These are phyloP conservation scores for Caloboletus firmus DNA, from an alignment of 1,284 basidiomycete genomes.

Conservation along the genomic window DNA sequence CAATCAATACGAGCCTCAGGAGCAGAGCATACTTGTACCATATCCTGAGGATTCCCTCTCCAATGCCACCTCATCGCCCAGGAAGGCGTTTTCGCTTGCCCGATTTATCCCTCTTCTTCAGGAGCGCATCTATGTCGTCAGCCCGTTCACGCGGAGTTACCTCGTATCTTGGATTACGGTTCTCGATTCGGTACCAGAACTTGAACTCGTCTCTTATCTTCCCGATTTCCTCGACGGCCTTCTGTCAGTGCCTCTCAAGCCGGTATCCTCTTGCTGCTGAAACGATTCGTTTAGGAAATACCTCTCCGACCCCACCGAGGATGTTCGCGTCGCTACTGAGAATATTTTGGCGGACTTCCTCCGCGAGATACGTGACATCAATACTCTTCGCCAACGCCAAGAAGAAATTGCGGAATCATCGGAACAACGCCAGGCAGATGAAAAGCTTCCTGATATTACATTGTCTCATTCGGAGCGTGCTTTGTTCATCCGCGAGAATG, in stretches of 20 bases:
- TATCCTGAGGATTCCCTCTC: slow-evolving; percentile 57
- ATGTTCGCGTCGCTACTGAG: slow-evolving; percentile 91
- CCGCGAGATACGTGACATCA: slow-evolving; percentile 88
- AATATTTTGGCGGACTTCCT: slow-evolving; percentile 91
- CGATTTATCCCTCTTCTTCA: slow-evolving; percentile 93
- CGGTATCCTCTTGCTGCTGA: slow-evolving; percentile 13
- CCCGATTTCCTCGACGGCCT: slow-evolving; percentile 95
- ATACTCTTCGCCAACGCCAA: slow-evolving; percentile 62
- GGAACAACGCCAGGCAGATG: slow-evolving; percentile 45
- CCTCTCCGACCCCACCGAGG: slow-evolving; percentile 91
- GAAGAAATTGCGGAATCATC: slow-evolving; percentile 51
- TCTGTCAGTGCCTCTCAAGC: slow-evolving; percentile 57
- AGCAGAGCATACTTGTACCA: slow-evolving; percentile 61
- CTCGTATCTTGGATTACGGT: slow-evolving; percentile 97
- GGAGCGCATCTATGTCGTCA: slow-evolving; percentile 93
- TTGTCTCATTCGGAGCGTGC: slow-evolving; percentile 51
- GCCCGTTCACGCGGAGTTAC: slow-evolving; percentile 95
- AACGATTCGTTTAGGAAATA: slow-evolving; percentile 67
- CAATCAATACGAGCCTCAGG: slow-evolving; percentile 43
- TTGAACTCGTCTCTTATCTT: slow-evolving; percentile 92
- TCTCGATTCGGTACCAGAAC: slow-evolving; percentile 93
- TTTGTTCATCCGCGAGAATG: slow-evolving; percentile 54
- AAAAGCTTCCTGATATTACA: slow-evolving; percentile 50
- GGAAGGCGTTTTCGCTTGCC: slow-evolving; percentile 88
- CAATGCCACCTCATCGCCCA: slow-evolving; percentile 45